Percentiles rank a stretch among this genome's conserved stretches.
Conservation (phyloP, 2,329 filamentous ascomycete genomes). For the Magnaporthales sp. region DNA sequence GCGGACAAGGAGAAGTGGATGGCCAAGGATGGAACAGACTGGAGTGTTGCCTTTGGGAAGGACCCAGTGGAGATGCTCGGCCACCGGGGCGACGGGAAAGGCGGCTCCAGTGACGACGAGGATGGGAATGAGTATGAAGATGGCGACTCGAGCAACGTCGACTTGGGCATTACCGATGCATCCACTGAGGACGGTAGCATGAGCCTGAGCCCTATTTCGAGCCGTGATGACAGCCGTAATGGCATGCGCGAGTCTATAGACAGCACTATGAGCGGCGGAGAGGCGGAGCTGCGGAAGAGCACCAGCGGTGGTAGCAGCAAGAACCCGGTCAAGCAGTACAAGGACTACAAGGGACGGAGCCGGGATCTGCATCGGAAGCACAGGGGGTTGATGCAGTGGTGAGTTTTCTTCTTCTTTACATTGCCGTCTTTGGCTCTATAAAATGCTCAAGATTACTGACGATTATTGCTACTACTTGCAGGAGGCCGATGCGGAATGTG, state of each 20-base stretch:
- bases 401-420: constrained; percentile 10
- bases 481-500: constrained; percentile 71
- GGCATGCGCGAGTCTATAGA: constrained; percentile 8
- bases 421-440: neutral
- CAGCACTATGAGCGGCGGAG: constrained; percentile 14
- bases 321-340: constrained; percentile 48
- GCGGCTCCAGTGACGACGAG: constrained; percentile 31
- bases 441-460: constrained; percentile 2
- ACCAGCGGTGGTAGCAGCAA: constrained; percentile 25
- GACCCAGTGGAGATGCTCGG: constrained; percentile 52
- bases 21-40: constrained; percentile 71
- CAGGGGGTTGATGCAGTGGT: constrained; percentile 88
- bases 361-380: constrained; percentile 78
- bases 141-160: constrained; percentile 30
- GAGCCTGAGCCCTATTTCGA: constrained; percentile 5
- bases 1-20: constrained; percentile 74
- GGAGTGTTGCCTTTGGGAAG: constrained; percentile 77
- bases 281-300: constrained; percentile 21
- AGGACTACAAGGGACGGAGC: constrained; percentile 58
- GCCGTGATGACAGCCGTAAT: constrained; percentile 4
- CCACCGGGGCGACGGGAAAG: constrained; percentile 18
- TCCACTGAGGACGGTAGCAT: constrained; percentile 8
- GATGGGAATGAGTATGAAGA: constrained; percentile 24
- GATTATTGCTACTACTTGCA: constrained; percentile 6
- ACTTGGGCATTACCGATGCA: constrained; percentile 53